Conservation (phyloP, 148 eudicot species). For the Rhododendron ferrugineum region DNA sequence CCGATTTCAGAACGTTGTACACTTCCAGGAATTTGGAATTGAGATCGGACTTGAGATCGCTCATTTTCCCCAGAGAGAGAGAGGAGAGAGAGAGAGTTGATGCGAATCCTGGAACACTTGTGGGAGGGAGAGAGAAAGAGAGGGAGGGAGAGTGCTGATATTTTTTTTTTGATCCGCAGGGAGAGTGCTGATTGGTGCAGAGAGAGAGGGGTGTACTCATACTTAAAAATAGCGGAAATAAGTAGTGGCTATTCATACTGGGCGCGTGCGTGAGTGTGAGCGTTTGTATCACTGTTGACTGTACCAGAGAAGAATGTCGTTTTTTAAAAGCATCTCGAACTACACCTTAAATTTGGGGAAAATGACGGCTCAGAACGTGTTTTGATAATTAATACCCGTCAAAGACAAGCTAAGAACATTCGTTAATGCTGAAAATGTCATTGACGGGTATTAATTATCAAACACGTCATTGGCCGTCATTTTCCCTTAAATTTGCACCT, state of each 20-base stretch:
- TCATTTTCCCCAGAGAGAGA: background rate
- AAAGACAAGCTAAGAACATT: too few relatives aligned
- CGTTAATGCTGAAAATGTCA: too few relatives aligned
- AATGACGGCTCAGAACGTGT: too few relatives aligned
- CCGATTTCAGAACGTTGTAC: conserved; percentile 62
- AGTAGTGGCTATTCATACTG: background rate
- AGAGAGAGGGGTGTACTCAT: background rate
- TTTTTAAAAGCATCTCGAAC: too few relatives aligned
- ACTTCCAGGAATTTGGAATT: conserved; percentile 51
- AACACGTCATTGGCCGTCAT: too few relatives aligned
- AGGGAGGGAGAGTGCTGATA: background rate
- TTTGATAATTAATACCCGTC: too few relatives aligned
- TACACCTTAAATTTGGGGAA: too few relatives aligned
- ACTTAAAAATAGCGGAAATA: background rate
- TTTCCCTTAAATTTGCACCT: too few relatives aligned
- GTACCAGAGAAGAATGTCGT: too few relatives aligned
- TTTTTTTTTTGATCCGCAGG: too few relatives aligned
- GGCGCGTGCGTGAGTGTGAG: background rate
- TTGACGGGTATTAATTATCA: too few relatives aligned
- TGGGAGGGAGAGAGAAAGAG: background rate
- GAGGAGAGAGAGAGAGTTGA: background rate
- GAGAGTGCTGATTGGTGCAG: background rate
- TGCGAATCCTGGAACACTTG: background rate
- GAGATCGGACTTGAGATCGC: conserved; percentile 61
- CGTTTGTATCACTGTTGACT: too few relatives aligned